Conservation (phyloP, 192 early-diverging fungal genomes). For the Ambispora gerdemannii region DNA sequence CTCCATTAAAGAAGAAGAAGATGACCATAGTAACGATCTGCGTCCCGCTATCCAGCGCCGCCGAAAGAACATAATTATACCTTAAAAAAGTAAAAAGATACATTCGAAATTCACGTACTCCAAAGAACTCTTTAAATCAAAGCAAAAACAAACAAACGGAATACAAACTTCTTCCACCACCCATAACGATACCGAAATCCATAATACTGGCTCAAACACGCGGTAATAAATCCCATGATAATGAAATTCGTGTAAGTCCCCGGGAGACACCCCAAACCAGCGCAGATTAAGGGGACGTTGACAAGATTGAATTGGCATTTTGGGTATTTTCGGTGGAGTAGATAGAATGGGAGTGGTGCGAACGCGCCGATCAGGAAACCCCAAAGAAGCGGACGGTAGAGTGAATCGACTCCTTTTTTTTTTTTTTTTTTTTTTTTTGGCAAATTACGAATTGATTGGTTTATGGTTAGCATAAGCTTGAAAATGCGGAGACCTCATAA, state of each 20-base stretch:
- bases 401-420: constrained; percentile 17
- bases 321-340: constrained; percentile 44
- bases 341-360: constrained; percentile 38
- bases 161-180: constrained; percentile 26
- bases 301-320: constrained; percentile 38
- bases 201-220: constrained; percentile 11
- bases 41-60: constrained; percentile 61
- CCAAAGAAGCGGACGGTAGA: constrained; percentile 45
- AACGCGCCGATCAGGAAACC: constrained; percentile 42
- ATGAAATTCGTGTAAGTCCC: constrained; percentile 27
- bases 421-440: no score
- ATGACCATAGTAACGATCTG: constrained; percentile 45
- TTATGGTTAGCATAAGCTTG: constrained; percentile 32
- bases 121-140: no score
- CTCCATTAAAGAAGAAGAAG: constrained; percentile 54
- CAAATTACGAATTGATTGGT: constrained; percentile 32
- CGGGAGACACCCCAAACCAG: constrained; percentile 11
- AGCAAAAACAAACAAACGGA: no score
- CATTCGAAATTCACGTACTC: neutral
- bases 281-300: constrained; percentile 26
- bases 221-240: constrained; percentile 22
- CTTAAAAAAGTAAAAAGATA: constrained; percentile 32
- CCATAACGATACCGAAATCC: neutral
- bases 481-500: constrained; percentile 40
- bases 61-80: constrained; percentile 69